Base-by-base conservation (phyloP, 305 asterid species). In the Andrographis paniculata region DNA sequence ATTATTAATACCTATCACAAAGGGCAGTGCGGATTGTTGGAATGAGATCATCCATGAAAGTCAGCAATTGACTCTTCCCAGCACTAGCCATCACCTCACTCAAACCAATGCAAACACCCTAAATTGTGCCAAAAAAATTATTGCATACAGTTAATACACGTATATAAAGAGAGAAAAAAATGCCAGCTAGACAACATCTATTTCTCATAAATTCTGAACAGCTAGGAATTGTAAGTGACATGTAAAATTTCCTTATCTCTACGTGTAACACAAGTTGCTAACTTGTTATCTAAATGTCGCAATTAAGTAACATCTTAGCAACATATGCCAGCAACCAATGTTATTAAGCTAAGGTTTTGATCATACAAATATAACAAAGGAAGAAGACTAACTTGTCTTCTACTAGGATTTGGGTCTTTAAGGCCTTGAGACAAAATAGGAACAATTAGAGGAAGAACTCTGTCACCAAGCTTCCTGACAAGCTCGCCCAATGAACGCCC, bases 391-490 rank as follows among this genome's bases (percentile, higher is more conserved):
- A 87, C 99, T 58, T 92, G 99, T 92, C 99, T 81, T 70, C 94
- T 66, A 73, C 95, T 59, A 53, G 95, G 86, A 69, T 81, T 75
- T 38, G 75, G 65, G 67, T 92, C 96, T 36, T 43, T 65, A 54
- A 92, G 78, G 56, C 99, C 99, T 74, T 75, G 70, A 0, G 99
- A 81, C 49, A 92, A 68, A 65, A 92, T 92, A 54, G 99, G 99
- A 65, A 92, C 73, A 62, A 92, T 81, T 43, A 75, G 67, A 58
- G 99, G 94, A 75, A 92, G 99, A 70, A 92, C 99, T 71, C 99
- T 79, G n/a, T 92, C 99, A 50, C 99, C 99, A 58, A 92, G 99
- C 84, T 92, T 92, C 84, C 94, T 68, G 55, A 92, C 99, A 79
- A 92, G 99, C 74, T 92, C 99, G 31, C 99, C 99, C 71, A 92